Evolutionary conservation across 139 green algal species (phyloP), one percentile per base, ranked within the genome.

Genomic region (Picocystis salinarum): DNA sequence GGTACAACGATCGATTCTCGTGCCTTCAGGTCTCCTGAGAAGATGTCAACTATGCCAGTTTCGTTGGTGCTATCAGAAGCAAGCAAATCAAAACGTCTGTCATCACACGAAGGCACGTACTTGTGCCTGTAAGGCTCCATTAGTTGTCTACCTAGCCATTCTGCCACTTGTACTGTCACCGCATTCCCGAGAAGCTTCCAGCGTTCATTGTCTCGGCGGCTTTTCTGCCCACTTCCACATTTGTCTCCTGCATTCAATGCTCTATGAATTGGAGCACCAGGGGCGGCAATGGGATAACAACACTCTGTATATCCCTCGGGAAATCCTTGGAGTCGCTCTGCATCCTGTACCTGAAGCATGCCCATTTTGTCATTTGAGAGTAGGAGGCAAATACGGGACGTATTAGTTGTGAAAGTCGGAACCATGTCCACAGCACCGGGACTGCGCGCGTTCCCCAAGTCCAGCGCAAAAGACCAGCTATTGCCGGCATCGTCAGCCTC

Each of bases 321-420:
- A 5, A 90, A 42, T 11, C 77, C 77, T 73, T 89, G 71, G 36
- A 88, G 42, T 15, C 74, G 48, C 59, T 88, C 76, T n/a, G 69
- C 76, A 33, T 88, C 79, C 22, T 76, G 60, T 11, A 80, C 68
- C n/a, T 75, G 59, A 47, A 88, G 62, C 42, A 76, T 51, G 13
- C 77, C 79, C 20, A 66, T 55, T 20, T 59, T 31, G 15, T 66
- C 68, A 34, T 53, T 53, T 6, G 46, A 25, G 13, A 89, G 67
- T 28, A 83, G 56, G 51, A 91, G 62, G 59, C 74, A 75, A 34
- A 91, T 83, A 49, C 68, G 55, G 18, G 71, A 42, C 48, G 88
- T 89, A 58, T 45, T 60, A 45, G 75, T 88, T 40, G 74, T 91
- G 50, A 91, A 76, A 4, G 75, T 86, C 30, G 79, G 79, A n/a